phyloP scores from a whole-genome alignment of 2,329 filamentous ascomycete genomes.

The Macroventuria anomochaeta region DNA sequence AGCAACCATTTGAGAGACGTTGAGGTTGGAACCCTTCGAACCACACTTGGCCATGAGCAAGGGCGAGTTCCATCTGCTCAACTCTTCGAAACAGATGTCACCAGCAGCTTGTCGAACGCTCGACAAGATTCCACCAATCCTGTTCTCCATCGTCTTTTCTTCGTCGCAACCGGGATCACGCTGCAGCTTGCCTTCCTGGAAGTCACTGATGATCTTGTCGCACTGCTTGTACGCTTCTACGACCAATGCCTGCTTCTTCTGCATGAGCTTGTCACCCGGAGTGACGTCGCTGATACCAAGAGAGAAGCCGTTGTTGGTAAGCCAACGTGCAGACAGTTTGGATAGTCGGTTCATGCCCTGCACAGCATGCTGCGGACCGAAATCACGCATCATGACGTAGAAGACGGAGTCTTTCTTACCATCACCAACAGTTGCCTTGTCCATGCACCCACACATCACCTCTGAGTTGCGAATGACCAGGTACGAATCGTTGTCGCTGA shows the following conservation, averaged over 20 bases:
- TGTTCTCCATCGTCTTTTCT: conserved; percentile 89
- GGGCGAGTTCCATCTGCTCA: conserved; percentile 91
- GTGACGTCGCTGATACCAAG: conserved; percentile 96
- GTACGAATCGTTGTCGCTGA: conserved; percentile 78
- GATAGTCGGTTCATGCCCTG: conserved; percentile 93
- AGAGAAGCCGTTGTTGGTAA: conserved; percentile 92
- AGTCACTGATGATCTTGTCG: conserved; percentile 81
- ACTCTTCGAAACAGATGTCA: conserved; percentile 84
- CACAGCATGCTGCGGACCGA: conserved; percentile 85
- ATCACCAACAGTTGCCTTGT: conserved; percentile 95
- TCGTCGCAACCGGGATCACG: conserved; percentile 90
- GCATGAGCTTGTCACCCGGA: conserved; percentile 73
- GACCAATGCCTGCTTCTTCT: conserved; percentile 78
- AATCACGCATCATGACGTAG: conserved; percentile 95
- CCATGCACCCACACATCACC: conserved; percentile 96
- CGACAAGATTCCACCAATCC: conserved; percentile 88
- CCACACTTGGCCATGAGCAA: conserved; percentile 97
- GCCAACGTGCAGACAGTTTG: conserved; percentile 84
- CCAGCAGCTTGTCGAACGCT: conserved; percentile 91
- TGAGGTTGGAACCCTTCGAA: conserved; percentile 96
- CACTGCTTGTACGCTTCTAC: conserved; percentile 79
- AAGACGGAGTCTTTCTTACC: conserved; percentile 99
- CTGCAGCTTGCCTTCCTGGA: conserved; percentile 79
- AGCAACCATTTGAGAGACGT: conserved; percentile 98
- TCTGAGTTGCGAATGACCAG: conserved; percentile 95